Evolutionary conservation across 176 grass and related monocot species (phyloP), one percentile per base, ranked within the genome.

Genomic region (Musa beccarii): DNA sequence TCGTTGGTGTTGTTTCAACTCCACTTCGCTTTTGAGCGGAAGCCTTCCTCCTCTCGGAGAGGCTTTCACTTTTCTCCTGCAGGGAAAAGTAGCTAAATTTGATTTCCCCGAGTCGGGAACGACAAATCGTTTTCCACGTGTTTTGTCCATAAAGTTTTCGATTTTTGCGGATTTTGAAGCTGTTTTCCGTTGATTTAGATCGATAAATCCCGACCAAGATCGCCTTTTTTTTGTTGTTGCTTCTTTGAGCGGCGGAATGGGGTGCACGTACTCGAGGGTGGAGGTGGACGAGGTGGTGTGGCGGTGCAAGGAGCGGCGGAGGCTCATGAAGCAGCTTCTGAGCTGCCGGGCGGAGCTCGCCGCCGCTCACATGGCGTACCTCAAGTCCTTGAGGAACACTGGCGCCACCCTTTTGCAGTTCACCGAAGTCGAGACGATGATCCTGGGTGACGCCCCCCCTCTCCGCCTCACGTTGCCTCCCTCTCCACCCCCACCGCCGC

Each of bases 271-370:
- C 28, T 99, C 91, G 9, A 99, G 85, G 78, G 79, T 93, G 68
- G 86, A 92, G 78, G 87, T 92, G 23, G 91, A 95, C 71, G 96
- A 99, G 81, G 80, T 83, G 0, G 86, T 95, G 53, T 83, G 84
- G 86, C 85, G 89, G 77, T 89, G 89, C 87, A 99, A 87, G 80
- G 86, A 95, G 78, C 85, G 96, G 82, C 87, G 49, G 83, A 89
- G 85, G 70, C 91, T 99, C 28, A 88, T 92, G 88, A 99, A 99
- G 83, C 88, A 89, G 57, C 89, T 99, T 0, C 80, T 92, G 75
- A 81, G 71, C 51, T 80, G 85, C 51, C 84, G 96, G 11, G 79
- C 81, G 51, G 86, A 88, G 71, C 84, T 99, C 82, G 88, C 91
- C 34, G 83, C 81, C 29, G 80, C 86, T 10, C 88, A 99, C 54